Base-by-base conservation (phyloP, 1,284 basidiomycete species). In the Heimioporus retisporus region DNA sequence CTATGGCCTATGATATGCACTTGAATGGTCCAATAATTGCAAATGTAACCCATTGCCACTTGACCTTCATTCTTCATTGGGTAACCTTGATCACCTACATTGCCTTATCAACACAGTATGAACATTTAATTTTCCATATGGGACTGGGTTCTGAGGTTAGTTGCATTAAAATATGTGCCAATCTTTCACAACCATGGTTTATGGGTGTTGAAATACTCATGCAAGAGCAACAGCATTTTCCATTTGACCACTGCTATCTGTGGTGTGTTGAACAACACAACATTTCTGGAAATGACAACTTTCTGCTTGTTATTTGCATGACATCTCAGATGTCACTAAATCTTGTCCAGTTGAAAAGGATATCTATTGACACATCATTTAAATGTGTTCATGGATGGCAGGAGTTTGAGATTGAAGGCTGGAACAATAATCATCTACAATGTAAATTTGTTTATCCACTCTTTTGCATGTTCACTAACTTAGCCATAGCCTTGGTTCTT, bases 331-430 rank as follows among this genome's bases (percentile, higher is more conserved):
- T 70, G 69, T 69, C 43, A 28, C 21, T 15, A 1, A 54, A 23
- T 5, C 10, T 66, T 0, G 11, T 69, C 5, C 59, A 55, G 14
- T 60, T 50, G 15, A 64, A 31, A 18, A 1, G 11, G 0, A 13
- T 71, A 1, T 71, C 25, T 1, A 71, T 71, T 16, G 31, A 71
- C 18, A 71, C 46, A 19, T 69, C 48, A 31, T 73, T 65, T 54
- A 69, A 69, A 6, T 11, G 6, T 55, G 61, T 69, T 42, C 25
- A 58, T 2, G 35, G 60, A 58, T 69, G 60, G 61, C 1, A 69
- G 16, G 68, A 66, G 15, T 69, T 69, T 6, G 60, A 69, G 18
- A 64, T 69, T 5, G 54, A 69, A 31, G 42, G 35, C 0, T 69
- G 68, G 68, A 57, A 66, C 7, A 61, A 60, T 55, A 4, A 28